Percentiles rank a stretch among this genome's conserved stretches.
Evolutionary conservation across 139 green algal species (phyloP).

Genomic region (Choricystis sp.): DNA sequence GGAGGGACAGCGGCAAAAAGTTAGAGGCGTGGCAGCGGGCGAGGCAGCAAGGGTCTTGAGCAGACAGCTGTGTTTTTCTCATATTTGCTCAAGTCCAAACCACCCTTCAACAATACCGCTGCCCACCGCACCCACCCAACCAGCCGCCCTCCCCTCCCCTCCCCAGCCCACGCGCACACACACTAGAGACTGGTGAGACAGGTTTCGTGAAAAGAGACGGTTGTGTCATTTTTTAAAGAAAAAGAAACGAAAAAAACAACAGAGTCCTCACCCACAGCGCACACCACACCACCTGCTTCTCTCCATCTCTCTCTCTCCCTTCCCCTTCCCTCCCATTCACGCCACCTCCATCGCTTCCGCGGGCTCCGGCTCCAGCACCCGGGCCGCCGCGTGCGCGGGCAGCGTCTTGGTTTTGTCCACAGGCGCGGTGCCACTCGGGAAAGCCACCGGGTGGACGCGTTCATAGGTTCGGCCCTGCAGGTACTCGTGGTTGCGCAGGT

Average conservation of each 20-base stretch:
- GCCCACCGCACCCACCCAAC: too few relatives aligned
- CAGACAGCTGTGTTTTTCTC: too few relatives aligned
- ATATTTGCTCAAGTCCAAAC: too few relatives aligned
- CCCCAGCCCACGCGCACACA: too few relatives aligned
- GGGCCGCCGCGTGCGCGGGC: conserved; percentile 31
- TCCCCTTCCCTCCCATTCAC: neutral
- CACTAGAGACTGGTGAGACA: too few relatives aligned
- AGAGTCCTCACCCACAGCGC: neutral
- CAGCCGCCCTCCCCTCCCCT: too few relatives aligned
- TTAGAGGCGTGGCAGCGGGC: too few relatives aligned
- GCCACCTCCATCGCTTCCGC: conserved; percentile 46
- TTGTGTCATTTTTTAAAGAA: too few relatives aligned
- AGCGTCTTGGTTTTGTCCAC: conserved; percentile 18
- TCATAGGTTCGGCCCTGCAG: conserved; percentile 65
- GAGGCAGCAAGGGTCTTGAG: too few relatives aligned
- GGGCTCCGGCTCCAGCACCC: conserved; percentile 37
- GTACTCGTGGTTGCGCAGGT: conserved; percentile 78
- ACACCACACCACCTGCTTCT: neutral
- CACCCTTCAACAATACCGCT: too few relatives aligned
- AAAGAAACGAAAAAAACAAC: neutral
- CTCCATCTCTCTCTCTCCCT: neutral
- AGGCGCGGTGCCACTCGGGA: conserved; percentile 50
- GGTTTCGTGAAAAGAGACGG: too few relatives aligned
- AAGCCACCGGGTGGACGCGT: conserved; percentile 51
- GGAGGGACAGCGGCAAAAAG: too few relatives aligned